Percentiles rank a stretch among this genome's conserved stretches.
Evolutionary conservation across 371 early-diverging fungal species (phyloP).

Genomic region (Syncephalastrum monosporum): DNA sequence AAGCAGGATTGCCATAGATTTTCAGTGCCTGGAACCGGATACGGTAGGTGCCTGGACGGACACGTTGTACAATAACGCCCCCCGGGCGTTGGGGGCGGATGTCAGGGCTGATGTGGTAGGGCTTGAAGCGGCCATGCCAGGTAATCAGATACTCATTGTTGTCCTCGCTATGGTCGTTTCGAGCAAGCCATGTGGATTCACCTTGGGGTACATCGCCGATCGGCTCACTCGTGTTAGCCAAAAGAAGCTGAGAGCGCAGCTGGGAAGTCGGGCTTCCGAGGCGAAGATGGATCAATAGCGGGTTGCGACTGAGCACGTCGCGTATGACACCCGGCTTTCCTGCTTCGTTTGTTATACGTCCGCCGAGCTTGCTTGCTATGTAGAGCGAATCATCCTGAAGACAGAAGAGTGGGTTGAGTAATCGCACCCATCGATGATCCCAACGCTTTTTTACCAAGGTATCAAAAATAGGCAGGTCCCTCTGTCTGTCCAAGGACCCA

Average conservation of each 20-base stretch:
- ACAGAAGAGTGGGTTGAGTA: no score
- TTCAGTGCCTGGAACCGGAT: slow-evolving; percentile 11
- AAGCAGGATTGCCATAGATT: slow-evolving; percentile 13
- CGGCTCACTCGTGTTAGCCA: neutral
- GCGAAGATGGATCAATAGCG: slow-evolving; percentile 10
- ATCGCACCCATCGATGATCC: neutral
- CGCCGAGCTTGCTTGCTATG: slow-evolving; percentile 1
- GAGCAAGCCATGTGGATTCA: slow-evolving; percentile 10
- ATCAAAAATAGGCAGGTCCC: slow-evolving; percentile 19
- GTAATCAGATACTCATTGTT: slow-evolving; percentile 11
- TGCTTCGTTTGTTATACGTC: neutral
- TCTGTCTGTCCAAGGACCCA: slow-evolving; percentile 14
- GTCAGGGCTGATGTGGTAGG: neutral
- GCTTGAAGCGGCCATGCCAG: slow-evolving; percentile 13
- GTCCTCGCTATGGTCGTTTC: slow-evolving; percentile 19
- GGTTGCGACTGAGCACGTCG: neutral
- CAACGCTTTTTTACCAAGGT: slow-evolving; percentile 11
- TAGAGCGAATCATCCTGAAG: no score
- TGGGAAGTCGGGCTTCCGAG: slow-evolving; percentile 13
- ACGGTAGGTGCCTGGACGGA: slow-evolving; percentile 9
- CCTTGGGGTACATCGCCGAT: slow-evolving; percentile 12
- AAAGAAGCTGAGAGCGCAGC: slow-evolving; percentile 8
- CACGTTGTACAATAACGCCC: slow-evolving; percentile 2
- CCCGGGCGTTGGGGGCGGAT: neutral
- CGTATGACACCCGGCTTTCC: no score